Evolutionary conservation across 2,329 filamentous ascomycete genomes (phyloP), one percentile per base, ranked within the genome.

Genomic region (Aspergillus sp.): DNA sequence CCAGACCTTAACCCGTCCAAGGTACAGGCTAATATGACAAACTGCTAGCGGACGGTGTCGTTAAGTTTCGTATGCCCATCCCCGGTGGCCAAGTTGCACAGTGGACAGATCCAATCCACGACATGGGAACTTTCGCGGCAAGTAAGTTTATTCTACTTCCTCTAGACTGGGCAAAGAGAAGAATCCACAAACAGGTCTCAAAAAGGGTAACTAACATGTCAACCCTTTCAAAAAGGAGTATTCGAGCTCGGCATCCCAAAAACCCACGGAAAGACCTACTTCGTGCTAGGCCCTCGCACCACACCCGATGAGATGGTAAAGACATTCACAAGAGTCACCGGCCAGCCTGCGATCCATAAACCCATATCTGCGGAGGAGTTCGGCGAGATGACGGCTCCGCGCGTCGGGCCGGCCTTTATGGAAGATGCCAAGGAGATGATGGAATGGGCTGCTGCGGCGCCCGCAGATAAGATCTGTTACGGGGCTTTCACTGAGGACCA

Each of bases 351-450:
- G 2, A 20, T 57, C 9, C 51, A 49, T 33, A 24, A 46, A 2
- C 58, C 56, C 1, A 57, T 54, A 11, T 51, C 56, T 14, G 16
- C 47, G 4, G 56, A 60, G n/a, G 46, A 56, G 30, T 60, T 46
- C 22, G 58, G 46, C 3, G 26, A 48, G n/a, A 47, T 51, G 20
- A 41, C 38, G 3, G 40, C 54, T 38, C 11, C 33, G 11, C 16
- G 44, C 3, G 52, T 56, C 13, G 58, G 58, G 1, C 44, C 42
- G 3, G 60, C 49, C 3, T 62, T 52, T 45, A 41, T 50, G 33
- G 33, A 49, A 43, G 58, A 62, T 45, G 51, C 51, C 32, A 49
- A 16, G 30, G 49, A 60, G 42, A 62, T 62, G 60, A 62, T 62
- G 60, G 43, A 60, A 50, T 60, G 60, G 60, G 44, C 51, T 51